Base-by-base conservation (phyloP, 2,329 filamentous ascomycete species). In the Hymenoscyphus fraxineus region DNA sequence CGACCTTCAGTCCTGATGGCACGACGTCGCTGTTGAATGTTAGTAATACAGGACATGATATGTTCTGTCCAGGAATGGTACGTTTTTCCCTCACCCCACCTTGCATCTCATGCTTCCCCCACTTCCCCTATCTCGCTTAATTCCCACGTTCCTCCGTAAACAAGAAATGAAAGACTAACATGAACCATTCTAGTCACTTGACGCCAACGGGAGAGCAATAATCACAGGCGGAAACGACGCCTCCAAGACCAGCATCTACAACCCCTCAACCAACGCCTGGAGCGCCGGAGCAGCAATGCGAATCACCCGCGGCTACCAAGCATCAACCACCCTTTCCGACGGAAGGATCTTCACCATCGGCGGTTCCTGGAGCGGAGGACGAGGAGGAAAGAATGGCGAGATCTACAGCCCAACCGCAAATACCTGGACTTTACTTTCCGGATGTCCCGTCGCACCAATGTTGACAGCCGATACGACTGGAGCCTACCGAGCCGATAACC, bases 321-420 rank as follows among this genome's bases (percentile, higher is more conserved):
- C 83, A 0, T 80, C 81, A 0, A 75, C 80, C 0, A 83, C 80
- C 0, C 70, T 80, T 1, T 83, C 83, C 0, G 79, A 85, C 63
- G 85, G 85, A 2, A 76, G 79, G 0, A 78, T 86, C 35, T 87
- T 87, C 72, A 80, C 78, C 13, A 85, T 69, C 44, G 85, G 85
- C 19, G 85, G 85, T 3, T 84, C 82, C 0, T 85, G 79, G 78
- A 81, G 78, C 10, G 85, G 84, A 38, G 79, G 76, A 0, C 63
- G 69, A 3, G 78, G 80, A 39, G 77, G 77, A 38, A 87, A 87
- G 76, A 80, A 85, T 64, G 85, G 82, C 55, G 85, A 88, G 69
- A 73, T 85, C 19, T 86, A 80, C 70, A 74, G 82, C 63, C 78
- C 81, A 0, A 71, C 65, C 1, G 69, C 75, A 3, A 78, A 82